Conservation (phyloP, 208 protist species). For the Naegleria lovaniensis region DNA sequence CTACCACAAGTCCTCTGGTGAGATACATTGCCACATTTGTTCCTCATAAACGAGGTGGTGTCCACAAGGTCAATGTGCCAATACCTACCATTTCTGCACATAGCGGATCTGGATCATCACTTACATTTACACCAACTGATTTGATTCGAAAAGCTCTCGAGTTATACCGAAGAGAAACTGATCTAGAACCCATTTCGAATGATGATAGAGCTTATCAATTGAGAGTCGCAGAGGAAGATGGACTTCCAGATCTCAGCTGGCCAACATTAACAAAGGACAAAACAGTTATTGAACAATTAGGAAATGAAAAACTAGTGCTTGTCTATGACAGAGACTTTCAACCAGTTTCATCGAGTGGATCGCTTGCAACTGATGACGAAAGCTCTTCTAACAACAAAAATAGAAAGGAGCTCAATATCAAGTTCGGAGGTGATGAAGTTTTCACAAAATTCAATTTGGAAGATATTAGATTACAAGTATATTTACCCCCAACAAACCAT, state of each 20-base stretch:
- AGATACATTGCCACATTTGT: background rate
- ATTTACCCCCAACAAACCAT: background rate
- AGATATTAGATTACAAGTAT: background rate
- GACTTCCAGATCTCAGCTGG: background rate
- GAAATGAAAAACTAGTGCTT: background rate
- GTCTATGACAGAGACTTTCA: background rate
- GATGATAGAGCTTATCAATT: background rate
- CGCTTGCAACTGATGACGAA: background rate
- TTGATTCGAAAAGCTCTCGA: background rate
- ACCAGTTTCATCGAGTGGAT: background rate
- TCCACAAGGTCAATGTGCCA: background rate
- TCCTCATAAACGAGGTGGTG: background rate
- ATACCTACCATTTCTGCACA: background rate
- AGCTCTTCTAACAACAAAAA: background rate
- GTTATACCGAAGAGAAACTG: background rate
- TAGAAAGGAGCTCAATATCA: background rate
- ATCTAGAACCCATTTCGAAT: background rate
- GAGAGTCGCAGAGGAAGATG: background rate
- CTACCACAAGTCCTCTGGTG: background rate
- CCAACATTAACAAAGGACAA: background rate
- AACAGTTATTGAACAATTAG: background rate
- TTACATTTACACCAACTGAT: background rate
- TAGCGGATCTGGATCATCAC: background rate
- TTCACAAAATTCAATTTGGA: background rate
- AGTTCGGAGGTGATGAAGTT: background rate